These are phyloP conservation scores for Monosporascus sp. DNA, from an alignment of 2,329 filamentous ascomycete species.

Conservation along the genomic window DNA sequence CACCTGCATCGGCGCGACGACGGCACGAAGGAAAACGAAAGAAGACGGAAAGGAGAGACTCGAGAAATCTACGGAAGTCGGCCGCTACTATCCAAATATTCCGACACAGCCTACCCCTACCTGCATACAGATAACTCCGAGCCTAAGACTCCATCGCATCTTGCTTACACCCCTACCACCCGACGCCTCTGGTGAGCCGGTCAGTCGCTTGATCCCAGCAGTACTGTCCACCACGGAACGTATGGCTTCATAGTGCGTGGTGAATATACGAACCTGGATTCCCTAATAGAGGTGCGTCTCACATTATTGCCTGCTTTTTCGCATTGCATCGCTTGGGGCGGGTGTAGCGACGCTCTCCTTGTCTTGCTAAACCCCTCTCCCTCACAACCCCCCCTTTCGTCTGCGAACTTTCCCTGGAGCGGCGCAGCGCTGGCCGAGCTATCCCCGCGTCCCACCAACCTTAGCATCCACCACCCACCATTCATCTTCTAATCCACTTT, in stretches of 20 bases:
- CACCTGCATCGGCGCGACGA: constrained; percentile 10
- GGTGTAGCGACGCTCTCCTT: too few species aligned
- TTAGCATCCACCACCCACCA: constrained; percentile 3
- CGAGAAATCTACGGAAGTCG: not conserved
- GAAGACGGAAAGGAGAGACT: constrained; percentile 1
- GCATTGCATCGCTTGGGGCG: too few species aligned
- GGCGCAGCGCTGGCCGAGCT: too few species aligned
- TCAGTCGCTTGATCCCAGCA: not conserved
- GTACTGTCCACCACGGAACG: not conserved
- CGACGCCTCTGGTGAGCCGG: not conserved
- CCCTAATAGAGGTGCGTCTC: not conserved
- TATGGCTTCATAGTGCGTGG: not conserved
- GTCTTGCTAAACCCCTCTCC: too few species aligned
- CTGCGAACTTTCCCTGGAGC: too few species aligned
- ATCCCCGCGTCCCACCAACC: not conserved
- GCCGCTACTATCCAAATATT: not conserved
- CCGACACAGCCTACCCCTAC: not conserved
- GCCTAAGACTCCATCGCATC: not conserved
- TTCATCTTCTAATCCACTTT: constrained; percentile 1
- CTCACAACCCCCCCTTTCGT: too few species aligned
- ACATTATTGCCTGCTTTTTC: not conserved
- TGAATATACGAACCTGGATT: not conserved
- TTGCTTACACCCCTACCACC: not conserved
- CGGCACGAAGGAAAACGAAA: constrained; percentile 4
- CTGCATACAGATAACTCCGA: not conserved